Conservation (phyloP, 352 stramenopile genomes). For the Globisporangium middletonii region DNA sequence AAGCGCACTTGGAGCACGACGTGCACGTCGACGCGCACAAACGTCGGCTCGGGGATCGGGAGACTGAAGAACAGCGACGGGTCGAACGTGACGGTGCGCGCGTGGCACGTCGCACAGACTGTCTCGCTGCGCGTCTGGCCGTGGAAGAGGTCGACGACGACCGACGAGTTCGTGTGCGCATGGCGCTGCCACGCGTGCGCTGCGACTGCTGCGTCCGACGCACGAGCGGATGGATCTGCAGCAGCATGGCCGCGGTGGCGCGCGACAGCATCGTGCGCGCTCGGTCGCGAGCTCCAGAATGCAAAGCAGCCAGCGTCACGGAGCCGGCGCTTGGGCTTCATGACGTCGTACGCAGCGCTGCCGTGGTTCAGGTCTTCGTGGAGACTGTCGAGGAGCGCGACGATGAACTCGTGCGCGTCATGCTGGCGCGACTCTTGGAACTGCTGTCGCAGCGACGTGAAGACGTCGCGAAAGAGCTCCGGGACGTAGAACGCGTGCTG, state of each 20-base stretch:
- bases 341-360: constrained; percentile 1
- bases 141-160: constrained; percentile 95
- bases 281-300: constrained; percentile 5
- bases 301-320: constrained; percentile 19
- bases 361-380: constrained; percentile 96
- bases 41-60: constrained; percentile 86
- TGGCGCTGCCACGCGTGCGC: constrained; percentile 91
- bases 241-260: neutral
- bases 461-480: constrained; percentile 59
- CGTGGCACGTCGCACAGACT: constrained; percentile 89
- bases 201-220: constrained; percentile 72
- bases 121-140: constrained; percentile 94
- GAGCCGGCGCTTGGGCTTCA: neutral
- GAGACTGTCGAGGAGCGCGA: constrained; percentile 95
- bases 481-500: constrained; percentile 43
- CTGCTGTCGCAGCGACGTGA: constrained; percentile 47
- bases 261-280: neutral
- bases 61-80: constrained; percentile 94
- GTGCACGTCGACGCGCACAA: constrained; percentile 58
- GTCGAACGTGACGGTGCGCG: constrained; percentile 96
- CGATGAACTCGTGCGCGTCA: constrained; percentile 94
- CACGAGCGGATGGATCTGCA: too few species aligned
- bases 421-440: constrained; percentile 90
- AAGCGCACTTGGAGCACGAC: constrained; percentile 52
- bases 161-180: constrained; percentile 89